Evolutionary conservation across 2,329 filamentous ascomycete species (phyloP), one percentile per base, ranked within the genome.

Genomic region (Neoascochyta sp.): DNA sequence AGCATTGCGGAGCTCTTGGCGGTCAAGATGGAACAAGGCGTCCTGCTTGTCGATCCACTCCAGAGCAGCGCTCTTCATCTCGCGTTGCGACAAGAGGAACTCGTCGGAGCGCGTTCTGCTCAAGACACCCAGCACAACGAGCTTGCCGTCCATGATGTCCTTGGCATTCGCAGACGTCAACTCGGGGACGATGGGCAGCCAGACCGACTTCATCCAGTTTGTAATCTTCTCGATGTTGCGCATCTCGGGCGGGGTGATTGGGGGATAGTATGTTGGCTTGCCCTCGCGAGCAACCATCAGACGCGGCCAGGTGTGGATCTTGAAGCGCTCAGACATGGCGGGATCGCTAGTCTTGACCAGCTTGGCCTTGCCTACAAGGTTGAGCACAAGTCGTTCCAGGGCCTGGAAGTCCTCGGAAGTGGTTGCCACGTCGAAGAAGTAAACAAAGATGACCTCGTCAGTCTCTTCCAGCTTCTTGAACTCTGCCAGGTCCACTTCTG

Each of bases 31-130:
- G 72, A 95, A 95, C 21, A 87, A 75, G 48, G 90, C 81, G 11
- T 86, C 83, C 64, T 95, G 86, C 67, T 93, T 92, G 62, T 96
- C 90, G 77, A 96, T 95, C 89, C 92, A 98, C 63, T 96, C 92
- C 39, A 89, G 76, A 7, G 92, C 92, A 1, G 92, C 92, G 46
- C 83, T 90, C 75, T 96, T 96, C 67, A 98, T 80, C 66, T 98
- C 93, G 18, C 83, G 80, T 61, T 86, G 84, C 15, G 86, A 84
- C 34, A 75, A 73, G 28, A 78, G 68, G 60, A 95, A 95, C 19
- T 87, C 80, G 34, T 90, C 85, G 20, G 81, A 71, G 38, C 89
- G 80, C 19, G 86, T 80, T 28, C 88, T 78, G 57, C 83, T 87
- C 22, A 98, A 70, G 18, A 98, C 82, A 11, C 85, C 92, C 10